Percentiles rank a stretch among this genome's conserved stretches.
Conservation (phyloP, 768 basidiomycete genomes). For the Russula lepida region DNA sequence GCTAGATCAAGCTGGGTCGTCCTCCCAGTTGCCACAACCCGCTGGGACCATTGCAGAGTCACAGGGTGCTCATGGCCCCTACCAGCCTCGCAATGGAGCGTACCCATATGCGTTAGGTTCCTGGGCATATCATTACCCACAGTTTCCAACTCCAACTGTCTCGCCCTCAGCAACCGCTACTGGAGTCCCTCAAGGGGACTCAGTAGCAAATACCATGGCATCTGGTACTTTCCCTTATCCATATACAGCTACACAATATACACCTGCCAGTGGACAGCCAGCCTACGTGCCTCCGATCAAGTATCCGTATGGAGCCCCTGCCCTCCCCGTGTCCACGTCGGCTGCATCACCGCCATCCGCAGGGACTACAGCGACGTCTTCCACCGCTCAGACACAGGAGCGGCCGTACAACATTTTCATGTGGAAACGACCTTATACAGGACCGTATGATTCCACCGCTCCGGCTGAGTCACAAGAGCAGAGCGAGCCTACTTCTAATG, state of each 20-base stretch:
- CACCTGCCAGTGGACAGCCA: not conserved
- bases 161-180: not conserved
- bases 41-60: not conserved
- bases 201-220: not conserved
- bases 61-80: not conserved
- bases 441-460: not conserved
- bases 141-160: not conserved
- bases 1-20: not conserved
- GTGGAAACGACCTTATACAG: constrained; percentile 16
- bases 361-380: not conserved
- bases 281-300: constrained; percentile 18
- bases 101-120: constrained; percentile 1
- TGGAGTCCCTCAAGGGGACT: constrained; percentile 2
- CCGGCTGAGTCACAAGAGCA: not conserved
- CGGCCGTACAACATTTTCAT: constrained; percentile 5
- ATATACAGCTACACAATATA: constrained; percentile 4
- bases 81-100: not conserved
- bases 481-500: not conserved
- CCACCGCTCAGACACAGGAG: not conserved
- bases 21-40: not conserved
- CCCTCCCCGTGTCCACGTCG: not conserved
- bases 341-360: not conserved
- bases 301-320: constrained; percentile 17
- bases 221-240: constrained; percentile 11
- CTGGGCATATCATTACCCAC: constrained; percentile 11